phyloP scores from a whole-genome alignment of 2,329 filamentous ascomycete species.

The Fusarium pseudocircinatum region DNA sequence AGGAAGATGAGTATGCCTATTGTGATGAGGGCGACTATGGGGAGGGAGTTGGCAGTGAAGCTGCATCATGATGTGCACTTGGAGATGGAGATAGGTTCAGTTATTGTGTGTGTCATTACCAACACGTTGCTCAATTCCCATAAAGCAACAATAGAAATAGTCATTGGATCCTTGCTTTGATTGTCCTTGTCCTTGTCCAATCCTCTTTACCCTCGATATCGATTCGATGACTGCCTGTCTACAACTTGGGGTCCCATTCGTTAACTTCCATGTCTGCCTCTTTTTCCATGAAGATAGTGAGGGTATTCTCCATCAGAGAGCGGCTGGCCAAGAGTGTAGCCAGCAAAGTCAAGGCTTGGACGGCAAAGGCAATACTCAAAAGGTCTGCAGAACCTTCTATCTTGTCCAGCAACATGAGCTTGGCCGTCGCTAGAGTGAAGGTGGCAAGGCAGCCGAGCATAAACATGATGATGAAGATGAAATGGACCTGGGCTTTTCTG shows the following conservation, averaged over 20 bases:
- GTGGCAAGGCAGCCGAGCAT: neutral
- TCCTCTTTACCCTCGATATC: neutral
- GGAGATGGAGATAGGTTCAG: neutral
- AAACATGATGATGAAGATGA: neutral
- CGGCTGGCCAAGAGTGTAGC: neutral
- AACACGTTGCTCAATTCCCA: fast-evolving
- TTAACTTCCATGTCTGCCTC: neutral
- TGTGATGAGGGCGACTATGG: neutral
- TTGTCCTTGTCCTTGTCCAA: neutral
- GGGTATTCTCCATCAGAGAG: neutral
- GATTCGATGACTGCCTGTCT: neutral
- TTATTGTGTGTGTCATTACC: neutral
- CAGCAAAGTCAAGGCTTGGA: neutral
- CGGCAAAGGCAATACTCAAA: neutral
- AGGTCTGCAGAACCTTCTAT: neutral
- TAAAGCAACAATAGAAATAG: neutral
- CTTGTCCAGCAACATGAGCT: neutral
- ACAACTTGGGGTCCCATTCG: neutral
- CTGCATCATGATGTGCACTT: neutral
- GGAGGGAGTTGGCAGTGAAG: neutral
- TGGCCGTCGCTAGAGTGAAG: neutral
- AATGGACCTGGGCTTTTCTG: neutral
- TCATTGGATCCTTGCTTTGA: neutral
- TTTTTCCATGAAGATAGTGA: neutral
- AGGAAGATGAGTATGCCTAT: conserved; percentile 16